phyloP scores from a whole-genome alignment of 202 grass and related monocot genomes.

The Setaria italica region DNA sequence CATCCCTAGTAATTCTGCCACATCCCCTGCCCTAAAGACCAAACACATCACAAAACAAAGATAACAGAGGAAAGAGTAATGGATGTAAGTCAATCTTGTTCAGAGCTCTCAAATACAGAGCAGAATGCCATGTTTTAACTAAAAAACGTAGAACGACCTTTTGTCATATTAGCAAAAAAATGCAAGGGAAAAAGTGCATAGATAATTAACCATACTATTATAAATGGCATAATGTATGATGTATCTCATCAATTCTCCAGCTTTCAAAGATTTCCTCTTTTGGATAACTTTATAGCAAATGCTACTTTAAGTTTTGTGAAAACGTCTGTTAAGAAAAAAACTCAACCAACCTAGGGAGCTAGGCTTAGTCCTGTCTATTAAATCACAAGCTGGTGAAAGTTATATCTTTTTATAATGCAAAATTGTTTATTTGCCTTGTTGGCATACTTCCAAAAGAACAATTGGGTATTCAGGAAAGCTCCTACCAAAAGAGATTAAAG shows the following conservation, averaged over 20 bases:
- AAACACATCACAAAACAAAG: slow-evolving; percentile 42
- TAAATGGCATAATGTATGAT: background rate
- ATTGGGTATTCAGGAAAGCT: background rate
- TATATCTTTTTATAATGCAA: background rate
- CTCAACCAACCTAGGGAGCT: background rate
- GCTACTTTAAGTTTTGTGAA: background rate
- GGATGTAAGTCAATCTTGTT: background rate
- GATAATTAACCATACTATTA: background rate
- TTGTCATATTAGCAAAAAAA: background rate
- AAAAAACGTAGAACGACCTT: background rate
- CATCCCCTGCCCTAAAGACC: slow-evolving; percentile 75
- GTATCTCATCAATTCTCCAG: background rate
- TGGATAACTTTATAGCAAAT: background rate
- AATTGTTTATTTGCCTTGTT: background rate
- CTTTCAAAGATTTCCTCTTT: slow-evolving; percentile 2
- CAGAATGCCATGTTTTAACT: background rate
- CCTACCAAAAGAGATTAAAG: background rate
- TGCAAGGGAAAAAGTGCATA: background rate
- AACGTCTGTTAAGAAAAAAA: background rate
- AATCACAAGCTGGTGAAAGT: background rate
- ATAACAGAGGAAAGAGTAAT: slow-evolving; percentile 29
- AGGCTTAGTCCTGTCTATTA: background rate
- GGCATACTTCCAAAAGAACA: background rate
- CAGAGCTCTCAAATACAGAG: slow-evolving; percentile 11
- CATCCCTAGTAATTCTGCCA: slow-evolving; percentile 93